Conservation (phyloP, 2,329 filamentous ascomycete species). For the Chaetothyriales sp. region DNA sequence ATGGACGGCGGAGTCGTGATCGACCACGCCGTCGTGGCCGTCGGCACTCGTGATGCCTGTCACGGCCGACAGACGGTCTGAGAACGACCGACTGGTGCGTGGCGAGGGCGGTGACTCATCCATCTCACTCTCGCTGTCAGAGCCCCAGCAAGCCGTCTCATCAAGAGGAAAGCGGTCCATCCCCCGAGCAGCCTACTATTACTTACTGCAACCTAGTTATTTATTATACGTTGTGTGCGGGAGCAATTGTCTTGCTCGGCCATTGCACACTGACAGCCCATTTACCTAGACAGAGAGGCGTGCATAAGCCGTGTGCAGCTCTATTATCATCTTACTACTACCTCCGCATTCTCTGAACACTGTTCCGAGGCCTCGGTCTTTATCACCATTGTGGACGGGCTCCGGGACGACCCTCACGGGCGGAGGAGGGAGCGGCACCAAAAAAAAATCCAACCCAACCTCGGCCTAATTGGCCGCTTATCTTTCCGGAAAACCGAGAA, state of each 20-base stretch:
- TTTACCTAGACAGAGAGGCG: neutral
- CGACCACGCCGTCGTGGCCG: constrained; percentile 1
- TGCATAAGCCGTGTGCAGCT: neutral
- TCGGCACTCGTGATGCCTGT: constrained; percentile 1
- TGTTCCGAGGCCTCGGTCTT: neutral
- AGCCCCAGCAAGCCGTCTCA: neutral
- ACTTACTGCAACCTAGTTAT: neutral
- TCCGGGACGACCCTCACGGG: neutral
- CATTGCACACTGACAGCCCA: neutral
- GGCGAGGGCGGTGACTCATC: neutral
- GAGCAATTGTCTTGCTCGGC: neutral
- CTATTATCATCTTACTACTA: no score
- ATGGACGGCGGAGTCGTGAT: constrained; percentile 6
- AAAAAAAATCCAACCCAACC: neutral
- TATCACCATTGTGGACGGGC: neutral
- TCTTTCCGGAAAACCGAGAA: no score
- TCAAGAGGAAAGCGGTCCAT: neutral
- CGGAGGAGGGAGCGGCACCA: no score
- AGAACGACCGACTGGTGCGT: neutral
- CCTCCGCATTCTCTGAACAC: no score
- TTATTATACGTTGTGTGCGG: neutral
- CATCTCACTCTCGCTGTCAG: neutral
- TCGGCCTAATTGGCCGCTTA: neutral
- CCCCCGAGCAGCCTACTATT: neutral
- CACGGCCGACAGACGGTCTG: neutral